A percentile compares a stretch with the other conserved stretches of the same genome.
Conservation (phyloP, 768 basidiomycete species). For the Gautieria morchelliformis region DNA sequence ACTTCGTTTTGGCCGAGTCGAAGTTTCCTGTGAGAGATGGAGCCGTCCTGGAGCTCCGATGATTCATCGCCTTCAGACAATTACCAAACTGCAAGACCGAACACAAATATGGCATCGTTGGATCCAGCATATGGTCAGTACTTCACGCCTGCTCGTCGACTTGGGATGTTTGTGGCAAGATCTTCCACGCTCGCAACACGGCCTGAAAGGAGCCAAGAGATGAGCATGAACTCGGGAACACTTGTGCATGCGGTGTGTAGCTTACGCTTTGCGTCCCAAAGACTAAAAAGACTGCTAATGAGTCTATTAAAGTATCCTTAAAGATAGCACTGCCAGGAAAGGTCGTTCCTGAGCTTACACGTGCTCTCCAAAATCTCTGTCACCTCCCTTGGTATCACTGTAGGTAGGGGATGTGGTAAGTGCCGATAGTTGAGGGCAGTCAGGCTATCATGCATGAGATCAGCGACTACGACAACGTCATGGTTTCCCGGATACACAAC, state of each 20-base stretch:
- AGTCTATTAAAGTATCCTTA: not conserved
- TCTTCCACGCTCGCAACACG: not conserved
- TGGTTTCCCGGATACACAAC: not conserved
- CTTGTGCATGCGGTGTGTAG: not conserved
- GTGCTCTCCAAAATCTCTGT: not conserved
- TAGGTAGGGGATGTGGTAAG: not conserved
- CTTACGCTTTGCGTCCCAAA: not conserved
- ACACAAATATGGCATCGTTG: no score
- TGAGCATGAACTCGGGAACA: not conserved
- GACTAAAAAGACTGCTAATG: not conserved
- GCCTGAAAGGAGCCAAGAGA: not conserved
- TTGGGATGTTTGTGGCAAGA: not conserved
- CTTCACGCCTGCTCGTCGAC: no score
- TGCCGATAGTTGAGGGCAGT: not conserved
- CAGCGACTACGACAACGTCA: no score
- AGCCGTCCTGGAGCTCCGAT: constrained; percentile 68
- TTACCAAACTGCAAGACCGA: no score
- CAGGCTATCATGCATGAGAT: not conserved
- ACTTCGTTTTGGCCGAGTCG: constrained; percentile 77
- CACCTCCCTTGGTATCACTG: not conserved
- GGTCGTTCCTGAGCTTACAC: not conserved
- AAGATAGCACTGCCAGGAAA: not conserved
- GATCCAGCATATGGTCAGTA: no score
- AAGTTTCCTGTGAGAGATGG: constrained; percentile 91
- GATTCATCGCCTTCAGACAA: constrained; percentile 37